Evolutionary conservation across 225 moss, liverwort and hornwort genomes (phyloP), one percentile per base, ranked within the genome.

Genomic region (Antitrichia curtipendula): DNA sequence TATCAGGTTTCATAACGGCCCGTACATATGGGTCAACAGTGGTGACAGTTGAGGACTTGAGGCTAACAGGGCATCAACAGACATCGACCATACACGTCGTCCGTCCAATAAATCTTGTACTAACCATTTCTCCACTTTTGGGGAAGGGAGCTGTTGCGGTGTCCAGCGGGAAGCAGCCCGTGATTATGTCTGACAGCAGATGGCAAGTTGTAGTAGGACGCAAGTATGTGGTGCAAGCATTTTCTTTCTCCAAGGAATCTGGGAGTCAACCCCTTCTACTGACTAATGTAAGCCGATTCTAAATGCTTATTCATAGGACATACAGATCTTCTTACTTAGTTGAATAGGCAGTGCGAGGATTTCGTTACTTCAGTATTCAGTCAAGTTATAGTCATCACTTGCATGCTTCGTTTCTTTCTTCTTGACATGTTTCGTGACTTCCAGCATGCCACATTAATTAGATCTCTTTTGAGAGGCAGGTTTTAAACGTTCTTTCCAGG

Each of bases 151-250:
- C 89, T 86, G 87, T 90, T 93, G 91, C 89, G 88, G 86, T 85
- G 49, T 80, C 89, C 63, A 92, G 82, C 84, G 89, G 89, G 85
- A 95, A 93, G 85, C 89, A 89, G 88, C 90, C 94, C 75, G 87
- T 93, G 66, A 85, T 95, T 78, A 81, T 94, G 58, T 92, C 95
- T 79, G 98, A 95, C 54, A 82, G 95, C 74, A 90, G 88, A 36
- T 98, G 96, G 98, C 96, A 98, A 92, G 95, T 97, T 89, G 98
- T 97, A 90, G 90, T 93, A 72, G 96, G 96, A 80, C 94, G 94
- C 78, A 98, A 97, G 88, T 98, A 98, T 90, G 94, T 97, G 74
- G 95, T 98, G 89, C 96, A 98, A 88, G 95, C 93, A 66, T 93
- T 95, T 71, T 84, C 95, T 68, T 98, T 92, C 90, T 97, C 96